phyloP scores from a whole-genome alignment of 73 alveolate species.

The Paramecium octaurelia region DNA sequence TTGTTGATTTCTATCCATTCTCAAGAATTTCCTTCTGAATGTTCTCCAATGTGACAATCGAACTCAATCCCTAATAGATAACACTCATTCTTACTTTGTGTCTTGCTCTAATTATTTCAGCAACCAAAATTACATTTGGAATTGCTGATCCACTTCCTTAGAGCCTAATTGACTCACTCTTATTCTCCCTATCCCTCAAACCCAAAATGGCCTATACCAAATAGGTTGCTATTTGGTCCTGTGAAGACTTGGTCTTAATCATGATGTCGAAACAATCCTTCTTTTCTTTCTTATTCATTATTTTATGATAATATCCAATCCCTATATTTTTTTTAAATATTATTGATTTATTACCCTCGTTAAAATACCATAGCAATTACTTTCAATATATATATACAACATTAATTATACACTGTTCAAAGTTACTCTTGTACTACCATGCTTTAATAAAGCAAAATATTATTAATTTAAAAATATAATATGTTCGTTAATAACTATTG shows the following conservation, averaged over 20 bases:
- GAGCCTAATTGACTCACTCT: background rate
- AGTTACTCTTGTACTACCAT: background rate
- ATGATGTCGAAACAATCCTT: background rate
- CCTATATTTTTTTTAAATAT: background rate
- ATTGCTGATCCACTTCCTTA: background rate
- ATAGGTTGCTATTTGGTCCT: background rate
- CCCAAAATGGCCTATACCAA: background rate
- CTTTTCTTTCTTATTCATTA: background rate
- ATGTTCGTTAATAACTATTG: slow-evolving; percentile 37
- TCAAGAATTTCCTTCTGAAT: background rate
- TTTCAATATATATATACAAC: background rate
- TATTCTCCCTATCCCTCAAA: background rate
- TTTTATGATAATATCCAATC: background rate
- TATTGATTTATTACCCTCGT: background rate
- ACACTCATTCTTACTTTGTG: background rate
- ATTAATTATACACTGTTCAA: background rate
- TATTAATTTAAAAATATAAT: background rate
- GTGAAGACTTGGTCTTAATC: background rate
- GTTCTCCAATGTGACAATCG: background rate
- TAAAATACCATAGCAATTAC: background rate
- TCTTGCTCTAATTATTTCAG: background rate
- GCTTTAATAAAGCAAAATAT: background rate
- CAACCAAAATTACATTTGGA: background rate
- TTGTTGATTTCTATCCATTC: background rate
- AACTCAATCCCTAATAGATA: background rate